Evolutionary conservation across 2,329 filamentous ascomycete genomes (phyloP).

Genomic region (Akanthomyces dipterigenus): DNA sequence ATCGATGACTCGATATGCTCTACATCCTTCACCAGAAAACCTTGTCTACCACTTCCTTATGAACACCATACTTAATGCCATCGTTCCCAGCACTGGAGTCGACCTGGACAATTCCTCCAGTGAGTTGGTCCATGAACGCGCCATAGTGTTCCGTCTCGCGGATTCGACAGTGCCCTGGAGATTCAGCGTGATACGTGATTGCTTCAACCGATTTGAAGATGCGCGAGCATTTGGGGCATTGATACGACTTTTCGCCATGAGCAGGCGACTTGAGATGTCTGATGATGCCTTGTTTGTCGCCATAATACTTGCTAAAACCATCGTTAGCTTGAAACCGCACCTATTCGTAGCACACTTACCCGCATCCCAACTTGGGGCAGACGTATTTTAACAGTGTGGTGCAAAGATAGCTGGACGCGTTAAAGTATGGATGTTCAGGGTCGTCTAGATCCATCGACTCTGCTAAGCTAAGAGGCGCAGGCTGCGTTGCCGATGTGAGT

Average conservation of each 20-base stretch:
- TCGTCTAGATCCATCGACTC: background rate
- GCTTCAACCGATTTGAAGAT: conserved; percentile 14
- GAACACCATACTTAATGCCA: background rate
- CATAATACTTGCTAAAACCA: conserved; percentile 5
- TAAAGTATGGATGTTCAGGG: background rate
- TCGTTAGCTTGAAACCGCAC: background rate
- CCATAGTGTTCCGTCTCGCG: conserved; percentile 12
- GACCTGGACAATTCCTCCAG: conserved; percentile 25
- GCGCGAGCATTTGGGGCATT: conserved; percentile 16
- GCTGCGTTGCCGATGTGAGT: background rate
- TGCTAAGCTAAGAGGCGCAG: background rate
- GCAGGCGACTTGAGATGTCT: background rate
- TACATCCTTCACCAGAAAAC: background rate
- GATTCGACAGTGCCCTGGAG: conserved; percentile 7
- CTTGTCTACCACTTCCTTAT: background rate
- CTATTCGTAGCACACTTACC: background rate
- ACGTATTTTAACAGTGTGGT: background rate
- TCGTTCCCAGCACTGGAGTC: background rate
- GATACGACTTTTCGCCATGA: conserved; percentile 11
- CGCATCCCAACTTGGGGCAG: conserved; percentile 10
- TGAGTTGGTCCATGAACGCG: conserved; percentile 26
- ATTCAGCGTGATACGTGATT: background rate
- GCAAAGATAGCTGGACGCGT: background rate
- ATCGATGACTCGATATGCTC: too few relatives aligned
- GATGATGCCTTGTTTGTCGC: background rate